These are phyloP conservation scores for Leishmania gerbilli DNA, from an alignment of 208 protist species.

Conservation along the genomic window DNA sequence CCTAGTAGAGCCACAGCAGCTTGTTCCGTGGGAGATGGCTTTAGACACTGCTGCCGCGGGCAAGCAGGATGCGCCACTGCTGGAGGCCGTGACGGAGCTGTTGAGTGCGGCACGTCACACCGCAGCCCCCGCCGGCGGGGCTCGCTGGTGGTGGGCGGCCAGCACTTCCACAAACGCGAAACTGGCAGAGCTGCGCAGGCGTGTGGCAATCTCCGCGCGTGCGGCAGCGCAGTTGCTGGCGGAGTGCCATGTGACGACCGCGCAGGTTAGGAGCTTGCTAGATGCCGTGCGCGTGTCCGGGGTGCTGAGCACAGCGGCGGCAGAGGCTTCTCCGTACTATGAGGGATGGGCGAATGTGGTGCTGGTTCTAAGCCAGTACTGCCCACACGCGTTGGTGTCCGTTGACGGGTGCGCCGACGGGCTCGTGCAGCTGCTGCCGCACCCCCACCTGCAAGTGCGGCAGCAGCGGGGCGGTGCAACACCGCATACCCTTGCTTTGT, in stretches of 20 bases:
- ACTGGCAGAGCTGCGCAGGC: slow-evolving; percentile 24
- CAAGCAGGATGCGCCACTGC: slow-evolving; percentile 2
- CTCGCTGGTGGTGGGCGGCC: slow-evolving; percentile 22
- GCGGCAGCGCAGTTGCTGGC: slow-evolving; percentile 13
- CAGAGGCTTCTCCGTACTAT: not conserved
- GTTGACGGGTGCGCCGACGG: slow-evolving; percentile 15
- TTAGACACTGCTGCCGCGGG: slow-evolving; percentile 13
- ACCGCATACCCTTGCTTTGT: not conserved
- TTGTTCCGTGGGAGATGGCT: slow-evolving; percentile 31
- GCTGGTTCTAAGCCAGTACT: slow-evolving; percentile 9
- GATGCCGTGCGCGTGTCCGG: slow-evolving; percentile 10
- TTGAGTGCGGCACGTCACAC: slow-evolving; percentile 1
- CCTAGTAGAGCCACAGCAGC: not conserved
- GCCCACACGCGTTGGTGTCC: slow-evolving; percentile 21
- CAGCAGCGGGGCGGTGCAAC: not conserved
- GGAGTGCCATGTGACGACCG: slow-evolving; percentile 21
- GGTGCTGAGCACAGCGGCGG: slow-evolving; percentile 3
- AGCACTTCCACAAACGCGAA: slow-evolving; percentile 18
- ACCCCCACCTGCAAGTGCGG: not conserved
- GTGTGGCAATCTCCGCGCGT: not conserved
- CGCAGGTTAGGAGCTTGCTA: slow-evolving; percentile 15
- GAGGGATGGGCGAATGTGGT: slow-evolving; percentile 19
- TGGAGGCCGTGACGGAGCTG: slow-evolving; percentile 11
- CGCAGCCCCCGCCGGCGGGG: not conserved
- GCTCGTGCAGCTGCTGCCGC: slow-evolving; percentile 16